These are phyloP conservation scores for Gracilariopsis chorda DNA, from an alignment of 23 red algal species.

Conservation along the genomic window DNA sequence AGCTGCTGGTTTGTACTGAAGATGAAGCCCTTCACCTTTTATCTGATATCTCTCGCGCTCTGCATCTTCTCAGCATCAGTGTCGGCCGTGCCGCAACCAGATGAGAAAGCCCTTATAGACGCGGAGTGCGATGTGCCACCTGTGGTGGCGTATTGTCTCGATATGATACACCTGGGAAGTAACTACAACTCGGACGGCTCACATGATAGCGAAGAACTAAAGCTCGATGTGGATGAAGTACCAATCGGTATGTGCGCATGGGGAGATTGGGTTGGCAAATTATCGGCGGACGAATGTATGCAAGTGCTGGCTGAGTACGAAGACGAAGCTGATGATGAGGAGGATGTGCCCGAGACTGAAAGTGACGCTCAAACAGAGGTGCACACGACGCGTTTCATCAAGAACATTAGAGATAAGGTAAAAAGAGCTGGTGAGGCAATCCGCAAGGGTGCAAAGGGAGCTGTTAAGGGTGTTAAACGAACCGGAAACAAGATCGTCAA, in stretches of 20 bases:
- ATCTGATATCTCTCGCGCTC: neutral
- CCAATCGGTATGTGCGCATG: neutral
- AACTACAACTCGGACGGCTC: neutral
- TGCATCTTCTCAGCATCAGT: neutral
- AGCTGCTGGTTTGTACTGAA: no score
- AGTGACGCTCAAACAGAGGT: no score
- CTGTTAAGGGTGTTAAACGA: neutral
- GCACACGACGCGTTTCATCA: neutral
- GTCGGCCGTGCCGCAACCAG: neutral
- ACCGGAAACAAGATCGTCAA: neutral
- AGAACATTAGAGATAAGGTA: neutral
- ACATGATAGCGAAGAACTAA: neutral
- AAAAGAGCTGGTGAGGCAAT: neutral
- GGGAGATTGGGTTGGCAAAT: neutral
- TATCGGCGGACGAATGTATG: neutral
- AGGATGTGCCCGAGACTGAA: neutral
- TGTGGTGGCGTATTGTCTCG: neutral
- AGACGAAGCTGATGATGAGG: neutral
- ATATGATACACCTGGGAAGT: neutral
- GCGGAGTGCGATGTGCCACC: neutral
- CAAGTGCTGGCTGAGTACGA: neutral
- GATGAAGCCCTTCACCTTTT: constrained; percentile 8
- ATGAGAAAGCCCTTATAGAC: neutral
- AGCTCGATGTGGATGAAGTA: neutral
- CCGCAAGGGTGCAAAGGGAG: neutral